Evolutionary conservation across 2,329 filamentous ascomycete genomes (phyloP), one percentile per base, ranked within the genome.

Genomic region (Huntiella decipiens): DNA sequence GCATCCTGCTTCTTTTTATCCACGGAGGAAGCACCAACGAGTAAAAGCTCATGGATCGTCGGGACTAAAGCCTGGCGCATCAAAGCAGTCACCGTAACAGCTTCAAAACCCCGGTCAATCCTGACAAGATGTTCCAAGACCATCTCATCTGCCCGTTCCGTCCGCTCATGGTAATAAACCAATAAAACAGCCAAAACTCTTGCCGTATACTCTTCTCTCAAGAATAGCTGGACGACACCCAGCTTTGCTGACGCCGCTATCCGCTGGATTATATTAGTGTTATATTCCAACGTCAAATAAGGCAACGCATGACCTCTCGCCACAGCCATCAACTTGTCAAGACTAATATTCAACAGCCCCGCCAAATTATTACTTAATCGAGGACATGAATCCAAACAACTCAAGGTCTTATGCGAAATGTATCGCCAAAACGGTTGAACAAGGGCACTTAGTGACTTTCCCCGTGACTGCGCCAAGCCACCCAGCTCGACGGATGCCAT

Each of bases 351-450:
- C 34, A 95, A 67, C 28, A 96, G 62, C 52, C 93, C 85, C 17
- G 86, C 84, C 42, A 96, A 69, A 38, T 81, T 71, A 46, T 82
- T 77, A 40, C 78, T 79, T 56, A 87, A 81, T 54, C 91, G 83
- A n/a, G 91, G 88, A 40, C 80, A 74, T 41, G 73, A 70, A 16
- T 79, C 70, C 50, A 96, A 70, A 54, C 94, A 84, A 57, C 86
- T 88, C 22, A 91, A 79, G 2, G 84, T 78, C 43, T 79, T 73
- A 49, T 88, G 80, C 0, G 85, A 87, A 38, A 98, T 67, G 28
- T 74, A 88, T 52, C 77, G 75, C 87, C 88, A 96, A 59, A 86
- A 96, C 1, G 88, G 86, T 46, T 79, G 76, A 47, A 96, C 79
- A 0, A 98, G 65, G 12, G 77, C 74, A 22, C 71, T 68, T 2